Conservation (phyloP, 352 stramenopile species). For the Phytopythium oedochilum region DNA sequence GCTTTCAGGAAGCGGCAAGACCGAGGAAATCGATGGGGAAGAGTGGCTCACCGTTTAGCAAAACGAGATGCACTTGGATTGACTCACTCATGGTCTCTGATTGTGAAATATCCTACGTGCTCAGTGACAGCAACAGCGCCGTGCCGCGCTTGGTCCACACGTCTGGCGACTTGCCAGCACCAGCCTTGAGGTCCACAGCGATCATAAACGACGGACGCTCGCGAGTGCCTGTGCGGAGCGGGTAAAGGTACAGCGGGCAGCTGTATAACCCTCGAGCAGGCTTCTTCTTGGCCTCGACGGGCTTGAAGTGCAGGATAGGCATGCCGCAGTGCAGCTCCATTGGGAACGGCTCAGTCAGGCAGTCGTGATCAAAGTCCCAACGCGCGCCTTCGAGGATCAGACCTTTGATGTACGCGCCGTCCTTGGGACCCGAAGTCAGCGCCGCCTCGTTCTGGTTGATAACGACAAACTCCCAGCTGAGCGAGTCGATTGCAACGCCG, state of each 20-base stretch:
- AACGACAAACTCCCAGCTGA: slow-evolving; percentile 95
- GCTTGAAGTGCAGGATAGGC: slow-evolving; percentile 95
- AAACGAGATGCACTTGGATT: not conserved
- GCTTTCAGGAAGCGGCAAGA: slow-evolving; percentile 14
- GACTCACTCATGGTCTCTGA: too few species aligned
- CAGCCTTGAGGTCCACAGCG: slow-evolving; percentile 90
- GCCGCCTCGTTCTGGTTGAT: slow-evolving; percentile 86
- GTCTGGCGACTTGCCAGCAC: slow-evolving; percentile 80
- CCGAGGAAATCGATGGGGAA: slow-evolving; percentile 29
- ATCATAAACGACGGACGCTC: slow-evolving; percentile 95
- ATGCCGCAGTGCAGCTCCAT: slow-evolving; percentile 92
- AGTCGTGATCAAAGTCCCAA: slow-evolving; percentile 91
- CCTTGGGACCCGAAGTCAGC: slow-evolving; percentile 78
- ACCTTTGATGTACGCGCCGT: slow-evolving; percentile 90
- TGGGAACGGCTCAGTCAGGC: slow-evolving; percentile 83
- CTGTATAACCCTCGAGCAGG: slow-evolving; percentile 89
- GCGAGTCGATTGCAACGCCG: slow-evolving; percentile 92
- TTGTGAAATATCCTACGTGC: slow-evolving; percentile 30
- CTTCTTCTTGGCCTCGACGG: slow-evolving; percentile 95
- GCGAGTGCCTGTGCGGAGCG: slow-evolving; percentile 92
- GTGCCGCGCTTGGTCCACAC: slow-evolving; percentile 93
- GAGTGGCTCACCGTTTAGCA: slow-evolving; percentile 49
- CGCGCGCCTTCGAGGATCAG: slow-evolving; percentile 91
- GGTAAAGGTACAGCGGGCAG: slow-evolving; percentile 96
- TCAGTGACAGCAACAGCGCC: slow-evolving; percentile 89